phyloP scores from a whole-genome alignment of 202 grass and related monocot species.

The Panicum virgatum region DNA sequence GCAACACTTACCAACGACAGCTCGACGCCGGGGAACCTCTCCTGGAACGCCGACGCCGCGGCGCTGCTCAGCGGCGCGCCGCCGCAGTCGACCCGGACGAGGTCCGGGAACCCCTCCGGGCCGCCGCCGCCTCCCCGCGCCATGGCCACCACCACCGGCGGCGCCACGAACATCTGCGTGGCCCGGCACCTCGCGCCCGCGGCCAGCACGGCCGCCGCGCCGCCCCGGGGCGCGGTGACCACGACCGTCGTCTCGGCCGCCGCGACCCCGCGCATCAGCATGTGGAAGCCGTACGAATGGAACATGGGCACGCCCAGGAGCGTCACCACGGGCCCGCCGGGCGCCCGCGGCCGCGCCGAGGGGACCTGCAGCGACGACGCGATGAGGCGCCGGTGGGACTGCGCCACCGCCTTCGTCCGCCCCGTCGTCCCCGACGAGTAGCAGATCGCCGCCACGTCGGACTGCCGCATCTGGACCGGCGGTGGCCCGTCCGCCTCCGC shows the following conservation, averaged over 20 bases:
- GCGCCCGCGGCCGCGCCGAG: neutral
- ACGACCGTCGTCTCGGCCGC: constrained; percentile 6
- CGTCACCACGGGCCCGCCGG: neutral
- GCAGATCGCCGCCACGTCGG: constrained; percentile 43
- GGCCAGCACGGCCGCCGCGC: neutral
- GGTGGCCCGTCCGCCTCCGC: neutral
- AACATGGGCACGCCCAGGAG: constrained; percentile 45
- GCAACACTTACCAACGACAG: neutral
- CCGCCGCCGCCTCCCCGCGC: neutral
- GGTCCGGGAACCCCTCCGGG: neutral
- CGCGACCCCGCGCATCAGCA: constrained; percentile 3
- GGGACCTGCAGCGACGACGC: constrained; percentile 19
- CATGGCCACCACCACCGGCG: constrained; percentile 10
- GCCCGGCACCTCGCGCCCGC: neutral
- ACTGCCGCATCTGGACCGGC: neutral
- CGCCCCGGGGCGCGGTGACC: neutral
- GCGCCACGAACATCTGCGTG: constrained; percentile 24
- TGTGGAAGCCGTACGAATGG: constrained; percentile 42
- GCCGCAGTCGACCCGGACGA: neutral
- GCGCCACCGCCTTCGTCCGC: constrained; percentile 46
- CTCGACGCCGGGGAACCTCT: constrained; percentile 1
- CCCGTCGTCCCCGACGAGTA: constrained; percentile 64
- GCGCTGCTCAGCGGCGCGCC: constrained; percentile 10
- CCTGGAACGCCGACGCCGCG: constrained; percentile 10
- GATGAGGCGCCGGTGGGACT: constrained; percentile 47